phyloP scores from a whole-genome alignment of 371 early-diverging fungal species.

The Lichtheimia corymbifera region DNA sequence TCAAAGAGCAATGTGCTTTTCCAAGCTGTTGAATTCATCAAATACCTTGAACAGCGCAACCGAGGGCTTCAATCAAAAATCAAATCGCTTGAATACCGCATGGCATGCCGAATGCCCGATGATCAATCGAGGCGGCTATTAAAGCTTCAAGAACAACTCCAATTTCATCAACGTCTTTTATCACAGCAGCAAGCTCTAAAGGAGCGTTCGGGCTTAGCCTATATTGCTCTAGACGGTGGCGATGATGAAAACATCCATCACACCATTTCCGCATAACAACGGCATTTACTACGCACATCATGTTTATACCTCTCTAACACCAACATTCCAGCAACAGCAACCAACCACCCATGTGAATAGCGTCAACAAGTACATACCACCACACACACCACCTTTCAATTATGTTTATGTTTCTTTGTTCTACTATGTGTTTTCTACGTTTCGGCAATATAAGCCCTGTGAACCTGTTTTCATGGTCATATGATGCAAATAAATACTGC shows the following conservation, averaged over 20 bases:
- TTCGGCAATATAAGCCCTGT: not conserved
- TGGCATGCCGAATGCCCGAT: conserved; percentile 40
- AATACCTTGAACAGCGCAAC: conserved; percentile 51
- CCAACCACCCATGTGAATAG: not conserved
- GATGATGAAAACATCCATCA: not conserved
- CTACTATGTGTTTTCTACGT: not conserved
- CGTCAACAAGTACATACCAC: not conserved
- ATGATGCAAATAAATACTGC: no score
- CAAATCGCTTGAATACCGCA: conserved; percentile 43
- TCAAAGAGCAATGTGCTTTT: conserved; percentile 60
- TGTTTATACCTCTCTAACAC: not conserved
- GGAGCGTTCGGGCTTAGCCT: not conserved
- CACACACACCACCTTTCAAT: not conserved
- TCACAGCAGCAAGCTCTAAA: conserved; percentile 23
- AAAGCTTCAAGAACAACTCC: conserved; percentile 39
- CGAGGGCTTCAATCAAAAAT: conserved; percentile 52
- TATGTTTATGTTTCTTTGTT: not conserved
- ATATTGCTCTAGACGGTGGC: not conserved
- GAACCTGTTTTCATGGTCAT: no score
- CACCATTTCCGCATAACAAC: conserved; percentile 4
- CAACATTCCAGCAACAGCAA: no score
- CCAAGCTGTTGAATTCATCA: conserved; percentile 58
- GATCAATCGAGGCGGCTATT: conserved; percentile 40
- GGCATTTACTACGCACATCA: not conserved
- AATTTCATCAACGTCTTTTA: conserved; percentile 33